Evolutionary conservation across 2,329 filamentous ascomycete species (phyloP).

Genomic region (Aspergillus unguis): DNA sequence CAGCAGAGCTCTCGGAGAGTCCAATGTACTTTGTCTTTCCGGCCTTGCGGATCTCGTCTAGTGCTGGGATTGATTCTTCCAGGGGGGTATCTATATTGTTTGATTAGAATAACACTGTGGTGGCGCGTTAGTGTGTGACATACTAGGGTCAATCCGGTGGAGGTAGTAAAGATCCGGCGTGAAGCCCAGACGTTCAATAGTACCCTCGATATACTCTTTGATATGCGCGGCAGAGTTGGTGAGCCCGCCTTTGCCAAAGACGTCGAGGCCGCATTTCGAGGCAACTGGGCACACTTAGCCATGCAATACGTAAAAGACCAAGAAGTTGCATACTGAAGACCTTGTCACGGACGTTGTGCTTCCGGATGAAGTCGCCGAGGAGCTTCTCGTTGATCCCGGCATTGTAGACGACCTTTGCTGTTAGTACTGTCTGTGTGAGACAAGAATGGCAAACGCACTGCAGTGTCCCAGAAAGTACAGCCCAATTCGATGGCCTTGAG

Average conservation of each 20-base stretch:
- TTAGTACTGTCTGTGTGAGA: neutral
- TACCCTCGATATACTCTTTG: conserved; percentile 49
- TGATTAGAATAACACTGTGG: neutral
- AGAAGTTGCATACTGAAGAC: conserved; percentile 16
- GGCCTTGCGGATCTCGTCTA: conserved; percentile 46
- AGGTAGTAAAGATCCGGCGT: conserved; percentile 48
- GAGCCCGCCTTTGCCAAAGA: conserved; percentile 35
- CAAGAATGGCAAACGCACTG: conserved; percentile 27
- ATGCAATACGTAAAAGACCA: neutral
- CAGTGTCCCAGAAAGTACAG: conserved; percentile 49
- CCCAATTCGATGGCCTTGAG: conserved; percentile 49
- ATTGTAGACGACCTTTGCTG: conserved; percentile 44
- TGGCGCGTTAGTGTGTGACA: conserved; percentile 10
- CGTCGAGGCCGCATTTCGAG: conserved; percentile 48
- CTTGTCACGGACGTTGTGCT: conserved; percentile 51
- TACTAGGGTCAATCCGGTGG: conserved; percentile 47
- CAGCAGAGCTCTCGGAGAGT: conserved; percentile 47
- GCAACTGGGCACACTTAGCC: conserved; percentile 37
- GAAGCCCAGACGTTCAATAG: conserved; percentile 49
- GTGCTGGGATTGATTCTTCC: conserved; percentile 47
- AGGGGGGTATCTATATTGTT: neutral
- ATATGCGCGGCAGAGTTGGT: conserved; percentile 49
- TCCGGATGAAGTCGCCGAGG: conserved; percentile 50
- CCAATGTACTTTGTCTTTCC: conserved; percentile 52
- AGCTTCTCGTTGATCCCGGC: conserved; percentile 51